Evolutionary conservation across 371 early-diverging fungal species (phyloP).

Genomic region (Mucor sp.): DNA sequence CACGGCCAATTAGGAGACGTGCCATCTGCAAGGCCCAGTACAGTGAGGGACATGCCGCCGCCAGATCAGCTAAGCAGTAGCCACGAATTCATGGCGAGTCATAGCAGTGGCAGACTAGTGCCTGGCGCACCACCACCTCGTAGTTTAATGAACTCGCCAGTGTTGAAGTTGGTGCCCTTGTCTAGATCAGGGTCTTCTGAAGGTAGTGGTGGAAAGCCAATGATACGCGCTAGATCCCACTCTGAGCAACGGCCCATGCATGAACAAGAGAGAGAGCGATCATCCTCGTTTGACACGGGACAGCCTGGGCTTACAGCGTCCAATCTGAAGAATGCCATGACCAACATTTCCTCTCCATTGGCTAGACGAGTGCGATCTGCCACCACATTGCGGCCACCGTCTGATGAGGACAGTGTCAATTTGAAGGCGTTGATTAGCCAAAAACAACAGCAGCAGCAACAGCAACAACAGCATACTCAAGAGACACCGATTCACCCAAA

Average conservation of each 20-base stretch:
- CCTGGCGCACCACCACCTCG: conserved; percentile 11
- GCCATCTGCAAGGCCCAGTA: background rate
- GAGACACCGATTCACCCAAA: background rate
- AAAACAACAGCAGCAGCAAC: background rate
- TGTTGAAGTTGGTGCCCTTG: conserved; percentile 31
- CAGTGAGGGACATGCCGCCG: background rate
- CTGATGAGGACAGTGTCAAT: conserved; percentile 30
- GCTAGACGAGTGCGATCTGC: conserved; percentile 47
- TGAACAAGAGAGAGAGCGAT: background rate
- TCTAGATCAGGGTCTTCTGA: conserved; percentile 22
- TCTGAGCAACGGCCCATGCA: conserved; percentile 34
- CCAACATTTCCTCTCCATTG: conserved; percentile 23
- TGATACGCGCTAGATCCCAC: conserved; percentile 43
- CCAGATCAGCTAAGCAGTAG: background rate
- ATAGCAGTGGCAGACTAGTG: conserved; percentile 6
- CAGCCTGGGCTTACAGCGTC: conserved; percentile 6
- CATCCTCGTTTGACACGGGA: conserved; percentile 4
- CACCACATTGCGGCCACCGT: conserved; percentile 34
- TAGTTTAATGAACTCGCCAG: conserved; percentile 16
- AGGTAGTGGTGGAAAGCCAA: conserved; percentile 12
- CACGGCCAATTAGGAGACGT: background rate
- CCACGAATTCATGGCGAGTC: background rate
- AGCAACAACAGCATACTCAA: background rate
- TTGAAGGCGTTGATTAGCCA: conserved; percentile 29
- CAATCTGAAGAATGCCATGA: background rate